These are phyloP conservation scores for Backusella luteola DNA, from an alignment of 192 early-diverging fungal species.

Conservation along the genomic window DNA sequence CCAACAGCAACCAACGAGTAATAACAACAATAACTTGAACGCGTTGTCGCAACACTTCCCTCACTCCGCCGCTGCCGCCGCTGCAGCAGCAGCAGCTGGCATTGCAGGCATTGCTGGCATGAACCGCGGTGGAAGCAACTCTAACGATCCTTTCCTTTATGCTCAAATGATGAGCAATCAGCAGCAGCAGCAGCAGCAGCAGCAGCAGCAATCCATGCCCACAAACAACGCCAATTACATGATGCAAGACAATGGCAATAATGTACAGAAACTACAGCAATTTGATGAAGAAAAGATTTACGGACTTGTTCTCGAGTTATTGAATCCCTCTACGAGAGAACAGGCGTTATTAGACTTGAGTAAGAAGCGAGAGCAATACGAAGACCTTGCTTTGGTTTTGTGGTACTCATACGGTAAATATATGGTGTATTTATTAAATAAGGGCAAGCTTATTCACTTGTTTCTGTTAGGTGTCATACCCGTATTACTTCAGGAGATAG, in stretches of 20 bases:
- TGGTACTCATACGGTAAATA: slow-evolving; percentile 92
- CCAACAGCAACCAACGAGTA: slow-evolving; percentile 13
- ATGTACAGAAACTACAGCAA: slow-evolving; percentile 25
- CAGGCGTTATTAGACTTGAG: slow-evolving; percentile 90
- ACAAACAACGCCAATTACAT: not conserved
- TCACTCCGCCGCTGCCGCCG: slow-evolving; percentile 21
- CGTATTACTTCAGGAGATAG: slow-evolving; percentile 93
- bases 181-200: slow-evolving; percentile 33
- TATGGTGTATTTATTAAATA: not conserved
- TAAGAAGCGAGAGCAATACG: slow-evolving; percentile 93
- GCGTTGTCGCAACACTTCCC: slow-evolving; percentile 32
- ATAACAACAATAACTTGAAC: slow-evolving; percentile 12
- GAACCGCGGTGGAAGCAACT: not conserved
- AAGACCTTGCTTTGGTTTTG: slow-evolving; percentile 93
- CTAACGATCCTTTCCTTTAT: slow-evolving; percentile 14
- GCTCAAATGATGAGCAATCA: slow-evolving; percentile 23
- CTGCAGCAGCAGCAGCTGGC: slow-evolving; percentile 16
- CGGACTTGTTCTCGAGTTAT: slow-evolving; percentile 81
- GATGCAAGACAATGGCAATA: slow-evolving; percentile 3
- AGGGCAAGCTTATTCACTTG: not conserved
- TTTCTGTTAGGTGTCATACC: slow-evolving; percentile 78
- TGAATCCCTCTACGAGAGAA: slow-evolving; percentile 75
- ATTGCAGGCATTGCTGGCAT: slow-evolving; percentile 7
- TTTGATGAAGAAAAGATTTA: slow-evolving; percentile 88
- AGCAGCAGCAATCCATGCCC: slow-evolving; percentile 17